Base-by-base conservation (phyloP, 345 rosid species). In the Arabidopsis suecica region DNA sequence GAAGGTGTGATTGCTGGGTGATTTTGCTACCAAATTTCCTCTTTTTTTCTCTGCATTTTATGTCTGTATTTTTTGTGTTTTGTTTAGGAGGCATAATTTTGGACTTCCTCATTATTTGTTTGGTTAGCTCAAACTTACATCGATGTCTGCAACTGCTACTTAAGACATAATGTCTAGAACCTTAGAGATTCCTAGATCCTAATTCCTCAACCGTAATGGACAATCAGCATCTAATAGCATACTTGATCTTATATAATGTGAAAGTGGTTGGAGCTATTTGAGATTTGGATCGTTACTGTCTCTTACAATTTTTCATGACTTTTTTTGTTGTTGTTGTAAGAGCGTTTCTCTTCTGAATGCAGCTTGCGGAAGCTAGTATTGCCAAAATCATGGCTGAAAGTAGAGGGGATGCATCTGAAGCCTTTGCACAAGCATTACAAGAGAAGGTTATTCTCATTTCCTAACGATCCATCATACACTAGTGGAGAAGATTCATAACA, bases 361-460 rank as follows among this genome's bases (percentile, higher is more conserved):
- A 93, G 98, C 75, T 38, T 55, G 76, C 23, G 53, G 76, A 69
- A 54, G 44, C 78, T 74, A 79, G 37, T 68, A 67, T 78, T 0
- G 33, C 69, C 22, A 66, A 73, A 41, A 40, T 42, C 44, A 60
- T 8, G 47, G 81, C 62, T 74, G 77, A 79, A 42, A 53, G 68
- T 81, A 79, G 81, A 75, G 80, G 54, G 54, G 82, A 81, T 71
- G 33, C 74, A 54, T 81, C 95, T 13, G 84, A 85, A 65, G 86
- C 83, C 80, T 76, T 94, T 74, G 84, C 91, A 42, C 96, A 86
- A 81, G 97, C 96, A 45, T 68, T 90, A 83, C 89, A 88, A 68
- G 99, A 94, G 67, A 94, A 94, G 99, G 99, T 76, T 72, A 44
- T 50, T 59, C 47, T 38, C 33, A 69, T 42, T 41, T 48, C 44